phyloP scores from a whole-genome alignment of 2,329 filamentous ascomycete genomes.

The Sordariomycetes sp. region DNA sequence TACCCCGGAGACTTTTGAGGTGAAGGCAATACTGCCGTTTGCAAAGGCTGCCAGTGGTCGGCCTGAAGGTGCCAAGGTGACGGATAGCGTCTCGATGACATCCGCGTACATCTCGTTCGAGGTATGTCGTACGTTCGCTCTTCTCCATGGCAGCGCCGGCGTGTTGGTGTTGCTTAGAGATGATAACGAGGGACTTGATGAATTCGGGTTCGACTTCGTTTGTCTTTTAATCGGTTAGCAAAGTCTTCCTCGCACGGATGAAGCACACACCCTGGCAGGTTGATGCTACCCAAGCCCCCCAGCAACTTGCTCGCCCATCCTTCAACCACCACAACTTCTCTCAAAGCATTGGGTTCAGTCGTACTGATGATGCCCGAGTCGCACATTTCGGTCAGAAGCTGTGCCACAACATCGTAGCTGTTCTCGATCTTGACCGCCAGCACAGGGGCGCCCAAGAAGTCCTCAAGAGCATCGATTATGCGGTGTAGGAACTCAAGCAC shows the following conservation, averaged over 20 bases:
- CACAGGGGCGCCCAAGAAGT: slow-evolving; percentile 84
- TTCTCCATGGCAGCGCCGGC: slow-evolving; percentile 71
- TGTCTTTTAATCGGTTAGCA: neutral
- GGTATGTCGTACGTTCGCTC: slow-evolving; percentile 87
- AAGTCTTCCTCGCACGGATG: neutral
- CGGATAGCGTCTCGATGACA: slow-evolving; percentile 79
- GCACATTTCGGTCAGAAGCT: slow-evolving; percentile 92
- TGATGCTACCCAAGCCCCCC: slow-evolving; percentile 80
- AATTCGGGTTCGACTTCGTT: slow-evolving; percentile 21
- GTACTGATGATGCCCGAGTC: slow-evolving; percentile 84
- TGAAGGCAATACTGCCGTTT: slow-evolving; percentile 90
- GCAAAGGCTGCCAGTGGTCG: slow-evolving; percentile 78
- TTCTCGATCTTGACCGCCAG: slow-evolving; percentile 78
- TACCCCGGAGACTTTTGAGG: slow-evolving; percentile 86
- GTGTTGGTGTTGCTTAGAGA: slow-evolving; percentile 34
- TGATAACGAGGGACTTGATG: slow-evolving; percentile 26
- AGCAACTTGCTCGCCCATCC: slow-evolving; percentile 83
- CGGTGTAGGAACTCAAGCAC: slow-evolving; percentile 92
- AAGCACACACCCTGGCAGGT: slow-evolving; percentile 64
- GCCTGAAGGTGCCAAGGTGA: slow-evolving; percentile 85
- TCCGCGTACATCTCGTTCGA: slow-evolving; percentile 97
- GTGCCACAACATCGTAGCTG: slow-evolving; percentile 88
- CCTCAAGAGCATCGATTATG: slow-evolving; percentile 84
- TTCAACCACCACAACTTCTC: slow-evolving; percentile 86
- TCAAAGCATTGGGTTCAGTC: slow-evolving; percentile 85